Percentiles rank a stretch among this genome's conserved stretches.
Evolutionary conservation across 768 basidiomycete genomes (phyloP).

Genomic region (Lactarius deliciosus): DNA sequence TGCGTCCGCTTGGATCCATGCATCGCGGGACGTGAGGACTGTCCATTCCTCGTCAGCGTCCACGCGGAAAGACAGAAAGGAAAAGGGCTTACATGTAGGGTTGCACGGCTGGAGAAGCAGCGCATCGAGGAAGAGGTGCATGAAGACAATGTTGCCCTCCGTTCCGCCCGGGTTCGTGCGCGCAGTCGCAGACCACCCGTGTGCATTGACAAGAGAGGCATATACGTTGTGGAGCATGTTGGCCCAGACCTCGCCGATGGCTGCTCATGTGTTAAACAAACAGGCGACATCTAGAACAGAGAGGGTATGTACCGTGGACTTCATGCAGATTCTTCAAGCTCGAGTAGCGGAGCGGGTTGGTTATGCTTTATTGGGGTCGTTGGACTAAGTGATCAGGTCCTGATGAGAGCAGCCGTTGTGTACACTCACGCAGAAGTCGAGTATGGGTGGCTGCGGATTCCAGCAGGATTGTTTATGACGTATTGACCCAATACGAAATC

Average conservation of each 20-base stretch:
- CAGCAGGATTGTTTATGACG: slow-evolving; percentile 50
- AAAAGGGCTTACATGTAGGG: slow-evolving; percentile 45
- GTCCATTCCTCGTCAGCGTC: neutral
- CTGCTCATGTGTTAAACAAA: slow-evolving; percentile 29
- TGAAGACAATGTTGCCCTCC: slow-evolving; percentile 52
- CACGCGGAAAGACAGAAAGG: neutral
- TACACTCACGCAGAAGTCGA: slow-evolving; percentile 49
- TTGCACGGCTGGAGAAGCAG: slow-evolving; percentile 48
- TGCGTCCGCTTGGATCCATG: slow-evolving; percentile 52
- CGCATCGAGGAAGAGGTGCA: slow-evolving; percentile 52
- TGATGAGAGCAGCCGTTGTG: slow-evolving; percentile 32
- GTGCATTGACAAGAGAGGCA: slow-evolving; percentile 34
- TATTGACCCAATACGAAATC: slow-evolving; percentile 49
- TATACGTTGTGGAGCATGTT: slow-evolving; percentile 44
- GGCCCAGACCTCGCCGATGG: slow-evolving; percentile 60
- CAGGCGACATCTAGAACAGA: neutral
- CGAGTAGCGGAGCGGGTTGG: slow-evolving; percentile 48
- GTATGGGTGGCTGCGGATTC: slow-evolving; percentile 60
- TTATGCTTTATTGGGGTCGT: slow-evolving; percentile 15
- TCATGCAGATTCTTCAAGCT: slow-evolving; percentile 41
- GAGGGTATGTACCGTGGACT: slow-evolving; percentile 44
- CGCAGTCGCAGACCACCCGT: slow-evolving; percentile 38
- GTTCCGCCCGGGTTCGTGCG: slow-evolving; percentile 42
- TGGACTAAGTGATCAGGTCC: slow-evolving; percentile 11
- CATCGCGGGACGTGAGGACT: slow-evolving; percentile 50